A percentile compares a stretch with the other conserved stretches of the same genome.
phyloP scores from a whole-genome alignment of 2,329 filamentous ascomycete genomes.

The Lachnum nothofagi region DNA sequence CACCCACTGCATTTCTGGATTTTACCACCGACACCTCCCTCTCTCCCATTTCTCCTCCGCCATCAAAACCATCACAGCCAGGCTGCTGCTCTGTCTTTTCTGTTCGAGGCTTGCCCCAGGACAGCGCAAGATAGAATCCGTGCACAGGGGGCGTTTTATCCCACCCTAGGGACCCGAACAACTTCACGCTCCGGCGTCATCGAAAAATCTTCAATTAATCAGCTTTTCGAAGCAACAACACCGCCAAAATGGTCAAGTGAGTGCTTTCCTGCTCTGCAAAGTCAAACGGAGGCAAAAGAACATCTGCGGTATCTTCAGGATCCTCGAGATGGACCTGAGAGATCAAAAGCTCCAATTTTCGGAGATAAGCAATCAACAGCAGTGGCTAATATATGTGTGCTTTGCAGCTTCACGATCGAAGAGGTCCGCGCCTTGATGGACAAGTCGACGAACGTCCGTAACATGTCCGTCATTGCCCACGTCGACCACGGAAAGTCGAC shows the following conservation, averaged over 20 bases:
- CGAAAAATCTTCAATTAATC: conserved; percentile 29
- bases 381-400: conserved; percentile 45
- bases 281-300: not conserved
- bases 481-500: conserved; percentile 99
- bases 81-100: conserved; percentile 28
- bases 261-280: conserved; percentile 39
- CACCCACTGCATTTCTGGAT: not conserved
- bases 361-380: conserved; percentile 17
- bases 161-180: conserved; percentile 24
- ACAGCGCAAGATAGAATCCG: conserved; percentile 26
- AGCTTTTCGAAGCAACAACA: conserved; percentile 58
- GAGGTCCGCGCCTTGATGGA: conserved; percentile 78
- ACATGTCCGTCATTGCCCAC: conserved; percentile 99
- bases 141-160: conserved; percentile 22
- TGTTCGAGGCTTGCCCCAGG: conserved; percentile 26
- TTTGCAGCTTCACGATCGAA: conserved; percentile 90
- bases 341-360: conserved; percentile 9
- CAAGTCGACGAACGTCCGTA: conserved; percentile 72
- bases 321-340: not conserved
- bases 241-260: conserved; percentile 99
- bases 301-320: conserved; percentile 3
- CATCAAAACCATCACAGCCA: conserved; percentile 13
- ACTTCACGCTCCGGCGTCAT: conserved; percentile 24
- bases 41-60: conserved; percentile 16
- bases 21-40: conserved; percentile 6